Conservation (phyloP, 495 filamentous ascomycete genomes). For the Penicillium fimorum region DNA sequence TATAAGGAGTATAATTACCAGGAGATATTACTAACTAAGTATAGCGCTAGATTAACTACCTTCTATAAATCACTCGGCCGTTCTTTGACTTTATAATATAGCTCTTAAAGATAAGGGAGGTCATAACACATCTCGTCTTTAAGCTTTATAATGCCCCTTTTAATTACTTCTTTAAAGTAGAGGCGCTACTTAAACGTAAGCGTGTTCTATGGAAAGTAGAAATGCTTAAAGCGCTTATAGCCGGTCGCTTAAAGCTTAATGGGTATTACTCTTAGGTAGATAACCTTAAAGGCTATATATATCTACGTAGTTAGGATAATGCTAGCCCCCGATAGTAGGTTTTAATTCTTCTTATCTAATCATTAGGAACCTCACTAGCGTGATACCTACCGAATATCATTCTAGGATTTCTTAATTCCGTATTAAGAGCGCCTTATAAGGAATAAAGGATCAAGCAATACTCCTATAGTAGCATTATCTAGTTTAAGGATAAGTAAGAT, state of each 20-base stretch:
- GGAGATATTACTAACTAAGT: slow-evolving; percentile 3
- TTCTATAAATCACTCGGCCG: slow-evolving; percentile 2
- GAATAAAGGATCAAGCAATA: neutral
- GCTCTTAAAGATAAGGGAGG: slow-evolving; percentile 1
- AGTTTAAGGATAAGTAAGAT: neutral
- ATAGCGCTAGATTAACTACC: slow-evolving; percentile 2
- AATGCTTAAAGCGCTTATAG: neutral
- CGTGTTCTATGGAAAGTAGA: neutral
- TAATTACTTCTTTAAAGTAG: slow-evolving; percentile 2
- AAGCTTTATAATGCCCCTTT: slow-evolving; percentile 9
- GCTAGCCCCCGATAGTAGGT: slow-evolving; percentile 1
- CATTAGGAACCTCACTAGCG: slow-evolving; percentile 1
- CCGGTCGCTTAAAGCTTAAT: slow-evolving; percentile 6
- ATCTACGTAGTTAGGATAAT: slow-evolving; percentile 13
- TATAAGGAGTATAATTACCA: slow-evolving; percentile 7
- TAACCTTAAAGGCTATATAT: slow-evolving; percentile 8
- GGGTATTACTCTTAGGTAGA: slow-evolving; percentile 13
- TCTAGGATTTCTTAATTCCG: neutral
- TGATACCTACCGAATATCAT: neutral
- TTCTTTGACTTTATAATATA: slow-evolving; percentile 8
- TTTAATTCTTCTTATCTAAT: slow-evolving; percentile 15
- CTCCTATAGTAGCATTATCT: neutral
- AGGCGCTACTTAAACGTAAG: neutral
- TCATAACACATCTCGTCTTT: slow-evolving; percentile 1
- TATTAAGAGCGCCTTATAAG: neutral